phyloP scores from a whole-genome alignment of 495 filamentous ascomycete genomes.

The Talaromyces liani region DNA sequence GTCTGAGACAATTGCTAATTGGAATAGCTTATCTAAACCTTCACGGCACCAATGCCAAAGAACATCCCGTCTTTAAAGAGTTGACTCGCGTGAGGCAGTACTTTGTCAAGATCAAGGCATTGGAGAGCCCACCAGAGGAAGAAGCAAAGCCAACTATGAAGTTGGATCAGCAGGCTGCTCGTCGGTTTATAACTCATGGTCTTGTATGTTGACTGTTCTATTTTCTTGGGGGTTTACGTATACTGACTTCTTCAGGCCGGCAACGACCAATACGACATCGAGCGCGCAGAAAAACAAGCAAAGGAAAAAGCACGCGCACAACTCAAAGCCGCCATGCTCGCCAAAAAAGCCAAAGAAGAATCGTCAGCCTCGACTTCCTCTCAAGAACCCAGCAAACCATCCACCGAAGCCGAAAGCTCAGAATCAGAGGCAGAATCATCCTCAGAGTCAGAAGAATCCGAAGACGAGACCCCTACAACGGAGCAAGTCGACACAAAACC shows the following conservation, averaged over 20 bases:
- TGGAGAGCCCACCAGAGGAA: conserved; percentile 44
- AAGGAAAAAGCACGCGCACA: conserved; percentile 45
- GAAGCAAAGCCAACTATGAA: conserved; percentile 48
- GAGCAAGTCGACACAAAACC: conserved; percentile 12
- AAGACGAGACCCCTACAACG: conserved; percentile 15
- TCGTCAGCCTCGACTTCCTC: conserved; percentile 7
- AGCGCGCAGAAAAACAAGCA: conserved; percentile 44
- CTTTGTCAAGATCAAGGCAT: conserved; percentile 79
- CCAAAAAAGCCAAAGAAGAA: conserved; percentile 21
- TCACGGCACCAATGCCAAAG: conserved; percentile 68
- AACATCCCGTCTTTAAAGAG: conserved; percentile 80
- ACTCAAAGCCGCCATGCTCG: conserved; percentile 39
- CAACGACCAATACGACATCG: conserved; percentile 53
- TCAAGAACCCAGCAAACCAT: conserved; percentile 12
- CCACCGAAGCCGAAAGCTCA: conserved; percentile 16
- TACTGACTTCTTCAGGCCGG: conserved; percentile 40
- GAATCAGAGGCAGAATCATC: conserved; percentile 22
- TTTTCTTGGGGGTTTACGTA: background rate
- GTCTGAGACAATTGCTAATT: conserved; percentile 12
- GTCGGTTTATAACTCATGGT: conserved; percentile 71
- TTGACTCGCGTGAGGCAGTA: conserved; percentile 81
- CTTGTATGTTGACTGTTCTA: conserved; percentile 43
- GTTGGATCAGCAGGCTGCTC: conserved; percentile 74
- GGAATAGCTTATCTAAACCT: conserved; percentile 66
- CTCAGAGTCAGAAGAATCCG: conserved; percentile 18